Percentiles rank a stretch among this genome's conserved stretches.
These are phyloP conservation scores for Neurospora sp. DNA, from an alignment of 495 filamentous ascomycete genomes.

Conservation along the genomic window DNA sequence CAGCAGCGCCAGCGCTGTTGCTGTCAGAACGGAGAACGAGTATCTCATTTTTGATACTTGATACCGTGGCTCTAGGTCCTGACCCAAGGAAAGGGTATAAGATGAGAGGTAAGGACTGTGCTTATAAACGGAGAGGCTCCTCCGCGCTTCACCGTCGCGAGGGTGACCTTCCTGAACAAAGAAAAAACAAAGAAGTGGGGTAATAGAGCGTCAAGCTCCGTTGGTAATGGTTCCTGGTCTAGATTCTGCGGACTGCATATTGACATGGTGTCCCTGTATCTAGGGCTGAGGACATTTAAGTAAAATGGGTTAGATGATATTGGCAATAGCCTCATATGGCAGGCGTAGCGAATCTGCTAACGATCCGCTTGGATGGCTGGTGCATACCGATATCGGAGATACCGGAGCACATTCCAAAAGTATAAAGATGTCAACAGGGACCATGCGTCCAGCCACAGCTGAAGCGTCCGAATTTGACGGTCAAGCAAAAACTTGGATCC, in stretches of 20 bases:
- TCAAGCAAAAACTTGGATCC: neutral
- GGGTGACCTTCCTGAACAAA: neutral
- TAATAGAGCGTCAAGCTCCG: neutral
- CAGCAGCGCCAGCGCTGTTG: neutral
- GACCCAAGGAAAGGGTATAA: neutral
- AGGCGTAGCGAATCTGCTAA: neutral
- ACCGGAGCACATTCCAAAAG: neutral
- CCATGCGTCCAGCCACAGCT: neutral
- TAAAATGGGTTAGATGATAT: neutral
- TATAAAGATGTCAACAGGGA: neutral
- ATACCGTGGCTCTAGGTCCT: neutral
- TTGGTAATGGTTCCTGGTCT: neutral
- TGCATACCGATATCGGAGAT: neutral
- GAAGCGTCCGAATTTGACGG: neutral
- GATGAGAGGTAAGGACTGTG: neutral
- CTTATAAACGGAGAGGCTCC: neutral
- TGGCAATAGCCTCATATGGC: neutral
- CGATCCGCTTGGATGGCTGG: neutral
- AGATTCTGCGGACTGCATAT: neutral
- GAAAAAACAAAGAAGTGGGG: neutral
- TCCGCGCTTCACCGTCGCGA: neutral
- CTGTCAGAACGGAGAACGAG: constrained; percentile 1
- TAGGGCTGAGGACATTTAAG: neutral
- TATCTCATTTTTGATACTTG: constrained; percentile 4
- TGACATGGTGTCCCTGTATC: neutral